Conservation (phyloP, 2,329 filamentous ascomycete genomes). For the Sporothrix schenckii region DNA sequence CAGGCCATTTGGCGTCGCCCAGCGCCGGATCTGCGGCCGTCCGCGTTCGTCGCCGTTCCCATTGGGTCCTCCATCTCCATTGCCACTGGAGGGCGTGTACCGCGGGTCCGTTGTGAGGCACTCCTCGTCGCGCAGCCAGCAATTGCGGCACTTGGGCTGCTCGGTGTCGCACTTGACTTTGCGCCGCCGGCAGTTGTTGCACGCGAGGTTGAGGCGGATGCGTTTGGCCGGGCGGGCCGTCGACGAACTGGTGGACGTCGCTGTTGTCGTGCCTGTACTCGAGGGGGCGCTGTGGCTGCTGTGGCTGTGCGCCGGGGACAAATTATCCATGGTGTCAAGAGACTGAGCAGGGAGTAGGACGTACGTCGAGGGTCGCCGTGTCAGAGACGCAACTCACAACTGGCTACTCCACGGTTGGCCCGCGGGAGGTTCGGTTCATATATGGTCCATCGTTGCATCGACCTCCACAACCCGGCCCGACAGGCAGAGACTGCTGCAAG, state of each 20-base stretch:
- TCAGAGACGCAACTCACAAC: too few species aligned
- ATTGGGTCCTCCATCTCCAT: too few species aligned
- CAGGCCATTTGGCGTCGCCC: conserved; percentile 11
- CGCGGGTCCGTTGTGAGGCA: background rate
- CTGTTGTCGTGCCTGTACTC: background rate
- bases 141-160: conserved; percentile 13
- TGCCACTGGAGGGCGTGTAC: background rate
- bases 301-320: conserved; percentile 4
- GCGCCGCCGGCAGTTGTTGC: conserved; percentile 4
- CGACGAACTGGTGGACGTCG: background rate
- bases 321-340: background rate
- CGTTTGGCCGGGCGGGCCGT: background rate
- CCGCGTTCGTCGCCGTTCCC: background rate
- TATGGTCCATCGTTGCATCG: background rate
- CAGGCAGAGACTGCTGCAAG: background rate
- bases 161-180: conserved; percentile 14
- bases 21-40: background rate
- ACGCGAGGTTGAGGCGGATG: conserved; percentile 13
- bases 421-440: conserved; percentile 3
- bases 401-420: background rate
- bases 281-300: too few species aligned
- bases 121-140: conserved; percentile 14
- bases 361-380: too few species aligned
- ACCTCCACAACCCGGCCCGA: background rate
- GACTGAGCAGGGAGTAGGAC: too few species aligned